A percentile compares a stretch with the other conserved stretches of the same genome.
Conservation (phyloP, 2,329 filamentous ascomycete species). For the Chalaropsis thielavioides region DNA sequence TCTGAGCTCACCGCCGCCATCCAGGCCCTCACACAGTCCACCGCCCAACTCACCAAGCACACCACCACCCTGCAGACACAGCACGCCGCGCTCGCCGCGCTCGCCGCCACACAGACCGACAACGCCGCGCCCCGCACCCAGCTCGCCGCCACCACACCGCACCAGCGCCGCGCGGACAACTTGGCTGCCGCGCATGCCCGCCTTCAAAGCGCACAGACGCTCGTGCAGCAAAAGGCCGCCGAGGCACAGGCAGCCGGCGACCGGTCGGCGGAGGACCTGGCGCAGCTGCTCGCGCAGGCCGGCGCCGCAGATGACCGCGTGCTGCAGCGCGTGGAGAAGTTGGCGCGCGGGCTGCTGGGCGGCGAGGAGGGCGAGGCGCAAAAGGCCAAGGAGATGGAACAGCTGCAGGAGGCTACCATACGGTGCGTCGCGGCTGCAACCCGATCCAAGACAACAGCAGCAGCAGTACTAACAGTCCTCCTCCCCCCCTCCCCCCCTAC, state of each 20-base stretch:
- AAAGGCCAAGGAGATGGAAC: slow-evolving; percentile 36
- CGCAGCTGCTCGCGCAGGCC: background rate
- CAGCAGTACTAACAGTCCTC: background rate
- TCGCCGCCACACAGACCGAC: slow-evolving; percentile 30
- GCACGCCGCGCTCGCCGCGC: slow-evolving; percentile 42
- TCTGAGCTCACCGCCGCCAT: slow-evolving; percentile 47
- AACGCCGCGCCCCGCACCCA: background rate
- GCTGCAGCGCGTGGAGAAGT: slow-evolving; percentile 40
- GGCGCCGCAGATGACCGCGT: background rate
- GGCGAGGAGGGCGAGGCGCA: slow-evolving; percentile 36
- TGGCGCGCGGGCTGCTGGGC: slow-evolving; percentile 45
- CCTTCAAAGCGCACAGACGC: background rate
- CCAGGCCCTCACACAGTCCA: slow-evolving; percentile 48
- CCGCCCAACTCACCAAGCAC: slow-evolving; percentile 48
- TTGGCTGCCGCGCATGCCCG: background rate
- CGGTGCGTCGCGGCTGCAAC: slow-evolving; percentile 25
- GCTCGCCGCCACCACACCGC: background rate
- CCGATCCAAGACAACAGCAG: no score
- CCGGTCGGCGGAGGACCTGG: background rate
- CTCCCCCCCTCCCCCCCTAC: background rate
- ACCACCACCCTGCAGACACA: slow-evolving; percentile 47
- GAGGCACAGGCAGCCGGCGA: background rate
- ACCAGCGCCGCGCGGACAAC: background rate
- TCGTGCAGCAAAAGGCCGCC: background rate
- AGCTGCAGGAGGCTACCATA: slow-evolving; percentile 44